Percentiles rank a stretch among this genome's conserved stretches.
Evolutionary conservation across 2,329 filamentous ascomycete genomes (phyloP).

Genomic region (Amauroascus verrucosus): DNA sequence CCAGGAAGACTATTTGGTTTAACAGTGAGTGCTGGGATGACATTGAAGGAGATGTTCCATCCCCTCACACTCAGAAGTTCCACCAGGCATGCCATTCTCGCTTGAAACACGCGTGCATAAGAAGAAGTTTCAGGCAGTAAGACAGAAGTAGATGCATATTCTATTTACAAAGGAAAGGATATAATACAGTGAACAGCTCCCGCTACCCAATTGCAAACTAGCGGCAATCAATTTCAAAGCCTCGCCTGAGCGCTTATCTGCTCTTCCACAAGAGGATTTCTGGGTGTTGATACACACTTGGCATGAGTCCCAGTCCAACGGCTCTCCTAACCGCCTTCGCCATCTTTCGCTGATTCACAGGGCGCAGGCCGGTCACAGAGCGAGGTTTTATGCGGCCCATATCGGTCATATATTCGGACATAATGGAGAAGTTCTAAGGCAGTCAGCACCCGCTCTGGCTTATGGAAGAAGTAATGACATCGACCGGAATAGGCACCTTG

Average conservation of each 20-base stretch:
- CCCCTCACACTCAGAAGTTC: not conserved
- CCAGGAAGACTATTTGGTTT: not conserved
- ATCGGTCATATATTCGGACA: constrained; percentile 76
- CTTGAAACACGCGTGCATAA: not conserved
- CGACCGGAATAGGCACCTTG: constrained; percentile 50
- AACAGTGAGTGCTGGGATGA: not conserved
- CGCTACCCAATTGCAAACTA: not conserved
- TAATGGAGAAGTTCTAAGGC: constrained; percentile 74
- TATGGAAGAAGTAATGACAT: not conserved
- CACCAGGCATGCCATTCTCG: not conserved
- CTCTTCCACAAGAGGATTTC: constrained; percentile 50
- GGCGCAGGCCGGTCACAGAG: constrained; percentile 66
- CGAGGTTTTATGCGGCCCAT: constrained; percentile 76
- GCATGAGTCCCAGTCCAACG: constrained; percentile 83
- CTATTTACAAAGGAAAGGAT: not conserved
- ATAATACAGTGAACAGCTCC: constrained; percentile 3
- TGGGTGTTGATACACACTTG: constrained; percentile 80
- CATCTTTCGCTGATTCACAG: constrained; percentile 84
- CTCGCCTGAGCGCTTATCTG: not conserved
- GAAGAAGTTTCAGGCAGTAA: not conserved
- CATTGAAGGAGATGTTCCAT: not conserved
- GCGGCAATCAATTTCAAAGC: not conserved
- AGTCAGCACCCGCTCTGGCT: not conserved
- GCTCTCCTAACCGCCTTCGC: constrained; percentile 84
- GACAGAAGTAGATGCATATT: not conserved